Percentiles rank a stretch among this genome's conserved stretches.
phyloP scores from a whole-genome alignment of 441 rosid species.

The Pelargonium citronellum region DNA sequence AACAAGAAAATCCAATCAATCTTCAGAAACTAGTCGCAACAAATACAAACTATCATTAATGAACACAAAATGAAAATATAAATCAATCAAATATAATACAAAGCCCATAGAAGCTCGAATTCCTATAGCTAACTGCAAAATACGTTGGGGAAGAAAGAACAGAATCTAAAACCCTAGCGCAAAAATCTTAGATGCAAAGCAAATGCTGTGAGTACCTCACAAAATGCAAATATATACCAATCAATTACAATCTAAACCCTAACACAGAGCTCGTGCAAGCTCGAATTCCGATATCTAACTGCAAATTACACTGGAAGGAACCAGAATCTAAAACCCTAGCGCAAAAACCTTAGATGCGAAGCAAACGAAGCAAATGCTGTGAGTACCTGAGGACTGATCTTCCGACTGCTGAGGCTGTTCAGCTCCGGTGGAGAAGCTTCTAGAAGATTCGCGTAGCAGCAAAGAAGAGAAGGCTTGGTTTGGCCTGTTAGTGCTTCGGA shows the following conservation, averaged over 20 bases:
- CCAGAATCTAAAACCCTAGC: constrained; percentile 8
- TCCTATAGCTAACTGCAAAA: too few species aligned
- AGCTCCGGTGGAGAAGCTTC: constrained; percentile 48
- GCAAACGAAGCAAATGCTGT: background rate
- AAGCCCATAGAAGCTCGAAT: too few species aligned
- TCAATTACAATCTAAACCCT: background rate
- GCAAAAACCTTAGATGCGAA: background rate
- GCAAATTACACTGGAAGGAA: background rate
- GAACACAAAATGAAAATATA: background rate
- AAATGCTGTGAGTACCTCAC: background rate
- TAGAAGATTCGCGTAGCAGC: constrained; percentile 31
- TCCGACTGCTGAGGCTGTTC: constrained; percentile 27
- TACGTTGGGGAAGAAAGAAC: too few species aligned
- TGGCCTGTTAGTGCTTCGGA: constrained; percentile 22
- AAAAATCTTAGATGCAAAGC: too few species aligned
- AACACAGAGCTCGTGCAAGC: background rate
- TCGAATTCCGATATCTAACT: background rate
- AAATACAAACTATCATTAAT: background rate
- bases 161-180: too few species aligned
- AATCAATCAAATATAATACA: background rate
- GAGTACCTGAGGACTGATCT: background rate
- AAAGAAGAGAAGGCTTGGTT: constrained; percentile 19
- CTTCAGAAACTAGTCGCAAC: background rate
- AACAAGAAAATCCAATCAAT: background rate
- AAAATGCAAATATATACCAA: background rate